A percentile compares a stretch with the other conserved stretches of the same genome.
These are phyloP conservation scores for Panicum virgatum DNA, from an alignment of 202 grass and related monocot genomes.

Conservation along the genomic window DNA sequence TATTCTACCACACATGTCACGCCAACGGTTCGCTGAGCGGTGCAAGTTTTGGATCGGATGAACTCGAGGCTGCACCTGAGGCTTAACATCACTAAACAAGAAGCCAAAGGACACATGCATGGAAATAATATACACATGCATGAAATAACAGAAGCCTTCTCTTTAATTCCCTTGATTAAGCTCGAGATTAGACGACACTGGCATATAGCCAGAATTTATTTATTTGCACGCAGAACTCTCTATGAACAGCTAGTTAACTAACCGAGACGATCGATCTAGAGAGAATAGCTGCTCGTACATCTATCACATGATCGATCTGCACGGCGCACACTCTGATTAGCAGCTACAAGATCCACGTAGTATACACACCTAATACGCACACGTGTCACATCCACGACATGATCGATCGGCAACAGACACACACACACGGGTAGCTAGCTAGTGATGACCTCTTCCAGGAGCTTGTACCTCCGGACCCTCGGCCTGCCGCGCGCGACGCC, in stretches of 20 bases:
- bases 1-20: no score
- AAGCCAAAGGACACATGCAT: not conserved
- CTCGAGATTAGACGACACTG: not conserved
- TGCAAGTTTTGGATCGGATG: not conserved
- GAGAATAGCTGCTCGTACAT: not conserved
- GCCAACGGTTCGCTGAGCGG: not conserved
- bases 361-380: not conserved
- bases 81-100: not conserved
- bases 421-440: conserved; percentile 6
- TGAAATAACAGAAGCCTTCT: conserved; percentile 12
- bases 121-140: no score
- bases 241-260: not conserved
- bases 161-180: conserved; percentile 9
- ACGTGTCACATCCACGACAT: not conserved
- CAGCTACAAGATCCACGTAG: not conserved
- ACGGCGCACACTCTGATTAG: not conserved
- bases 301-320: not conserved
- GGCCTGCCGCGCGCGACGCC: conserved; percentile 60
- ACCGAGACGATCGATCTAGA: not conserved
- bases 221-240: not conserved
- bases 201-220: not conserved
- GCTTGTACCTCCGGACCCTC: conserved; percentile 87
- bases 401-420: not conserved
- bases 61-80: not conserved
- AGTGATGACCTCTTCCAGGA: conserved; percentile 91